phyloP scores from a whole-genome alignment of 140 eudicot genomes.

The Flaveria floridana region DNA sequence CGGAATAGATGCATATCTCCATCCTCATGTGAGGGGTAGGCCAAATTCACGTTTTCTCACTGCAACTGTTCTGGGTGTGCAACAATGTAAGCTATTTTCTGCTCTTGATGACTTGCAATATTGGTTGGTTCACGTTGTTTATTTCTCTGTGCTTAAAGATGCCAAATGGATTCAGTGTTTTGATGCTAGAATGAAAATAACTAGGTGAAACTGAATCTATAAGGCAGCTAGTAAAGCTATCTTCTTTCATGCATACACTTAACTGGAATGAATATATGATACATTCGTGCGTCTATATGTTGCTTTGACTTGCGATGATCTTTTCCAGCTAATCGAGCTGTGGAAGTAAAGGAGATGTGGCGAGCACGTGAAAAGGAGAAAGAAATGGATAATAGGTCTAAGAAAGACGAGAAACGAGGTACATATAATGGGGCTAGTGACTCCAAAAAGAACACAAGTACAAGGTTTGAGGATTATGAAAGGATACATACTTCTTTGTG shows the following conservation, averaged over 20 bases:
- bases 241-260: not conserved
- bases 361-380: slow-evolving; percentile 71
- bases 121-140: slow-evolving; percentile 1
- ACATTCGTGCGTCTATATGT: not conserved
- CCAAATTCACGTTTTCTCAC: slow-evolving; percentile 88
- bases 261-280: not conserved
- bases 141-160: not conserved
- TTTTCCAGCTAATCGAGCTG: slow-evolving; percentile 68
- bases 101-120: not conserved
- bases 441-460: not conserved
- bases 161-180: not conserved
- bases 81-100: slow-evolving; percentile 51
- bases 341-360: slow-evolving; percentile 97
- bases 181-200: not conserved
- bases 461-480: slow-evolving; percentile 31
- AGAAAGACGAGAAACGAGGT: slow-evolving; percentile 23
- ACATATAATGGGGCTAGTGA: not conserved
- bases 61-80: slow-evolving; percentile 89
- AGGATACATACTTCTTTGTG: slow-evolving; percentile 22
- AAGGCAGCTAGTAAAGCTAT: not conserved
- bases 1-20: slow-evolving; percentile 73
- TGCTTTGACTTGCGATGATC: not conserved
- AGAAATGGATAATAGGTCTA: slow-evolving; percentile 57
- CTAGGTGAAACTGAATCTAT: too few species aligned
- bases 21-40: slow-evolving; percentile 64